These are phyloP conservation scores for Diaporthe sp. DNA, from an alignment of 2,329 filamentous ascomycete genomes.

Conservation along the genomic window DNA sequence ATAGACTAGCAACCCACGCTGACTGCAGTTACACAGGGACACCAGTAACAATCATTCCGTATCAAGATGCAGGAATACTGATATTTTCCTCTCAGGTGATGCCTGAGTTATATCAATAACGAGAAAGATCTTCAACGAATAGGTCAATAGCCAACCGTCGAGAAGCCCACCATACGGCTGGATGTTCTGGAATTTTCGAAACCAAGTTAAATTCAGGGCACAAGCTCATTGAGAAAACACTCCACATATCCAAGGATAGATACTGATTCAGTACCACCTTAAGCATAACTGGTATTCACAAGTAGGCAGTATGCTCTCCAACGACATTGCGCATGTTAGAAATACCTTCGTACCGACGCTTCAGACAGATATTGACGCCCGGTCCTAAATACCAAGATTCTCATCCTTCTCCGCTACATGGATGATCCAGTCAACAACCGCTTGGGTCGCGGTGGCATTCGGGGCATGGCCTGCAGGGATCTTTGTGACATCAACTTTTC, in stretches of 20 bases:
- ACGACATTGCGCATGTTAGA: not conserved
- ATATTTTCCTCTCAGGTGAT: not conserved
- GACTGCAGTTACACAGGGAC: not conserved
- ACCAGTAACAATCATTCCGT: not conserved
- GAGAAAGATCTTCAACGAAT: not conserved
- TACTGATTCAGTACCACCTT: not conserved
- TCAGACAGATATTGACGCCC: not conserved
- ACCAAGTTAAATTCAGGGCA: no score
- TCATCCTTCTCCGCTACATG: not conserved
- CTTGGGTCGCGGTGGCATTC: not conserved
- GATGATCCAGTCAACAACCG: slow-evolving; percentile 5
- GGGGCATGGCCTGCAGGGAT: not conserved
- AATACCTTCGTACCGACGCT: not conserved
- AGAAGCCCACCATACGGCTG: not conserved
- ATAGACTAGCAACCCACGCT: not conserved
- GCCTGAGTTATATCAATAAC: not conserved
- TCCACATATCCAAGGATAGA: not conserved
- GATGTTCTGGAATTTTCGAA: not conserved
- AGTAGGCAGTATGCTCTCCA: not conserved
- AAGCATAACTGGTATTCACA: not conserved
- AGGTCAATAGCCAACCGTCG: not conserved
- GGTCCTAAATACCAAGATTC: not conserved
- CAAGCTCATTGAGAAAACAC: not conserved
- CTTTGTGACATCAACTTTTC: not conserved
- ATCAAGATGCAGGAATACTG: not conserved